phyloP scores from a whole-genome alignment of 1,284 basidiomycete genomes.

The Boletus austroedulis region DNA sequence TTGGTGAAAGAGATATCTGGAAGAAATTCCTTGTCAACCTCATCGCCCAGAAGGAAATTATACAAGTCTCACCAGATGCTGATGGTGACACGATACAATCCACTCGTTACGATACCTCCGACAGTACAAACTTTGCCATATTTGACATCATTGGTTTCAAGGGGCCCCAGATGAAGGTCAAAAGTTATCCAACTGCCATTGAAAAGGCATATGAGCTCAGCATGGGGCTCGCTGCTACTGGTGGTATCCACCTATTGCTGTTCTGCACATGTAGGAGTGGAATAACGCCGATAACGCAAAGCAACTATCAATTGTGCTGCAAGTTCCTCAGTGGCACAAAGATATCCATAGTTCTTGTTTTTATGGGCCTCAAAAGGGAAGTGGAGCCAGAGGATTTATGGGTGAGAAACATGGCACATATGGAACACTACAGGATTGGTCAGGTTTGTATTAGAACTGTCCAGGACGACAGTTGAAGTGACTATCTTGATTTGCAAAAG shows the following conservation, averaged over 20 bases:
- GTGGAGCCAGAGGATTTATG: too few species aligned
- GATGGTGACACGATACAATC: not conserved
- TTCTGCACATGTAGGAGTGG: not conserved
- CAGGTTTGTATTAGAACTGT: too few species aligned
- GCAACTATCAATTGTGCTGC: slow-evolving; percentile 3
- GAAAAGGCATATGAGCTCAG: slow-evolving; percentile 3
- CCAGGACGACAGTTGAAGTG: too few species aligned
- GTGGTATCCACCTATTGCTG: slow-evolving; percentile 10
- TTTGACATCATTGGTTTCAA: not conserved
- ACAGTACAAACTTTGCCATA: not conserved
- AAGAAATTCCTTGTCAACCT: slow-evolving; percentile 1
- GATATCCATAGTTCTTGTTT: slow-evolving; percentile 2
- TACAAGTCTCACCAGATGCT: not conserved
- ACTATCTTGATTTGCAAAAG: too few species aligned
- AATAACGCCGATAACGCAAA: not conserved
- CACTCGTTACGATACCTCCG: not conserved
- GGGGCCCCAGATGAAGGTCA: not conserved
- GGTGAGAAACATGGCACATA: too few species aligned
- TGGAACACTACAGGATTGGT: too few species aligned
- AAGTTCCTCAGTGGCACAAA: not conserved
- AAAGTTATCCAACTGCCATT: not conserved
- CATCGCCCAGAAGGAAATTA: too few species aligned
- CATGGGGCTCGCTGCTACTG: not conserved
- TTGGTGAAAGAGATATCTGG: not conserved
- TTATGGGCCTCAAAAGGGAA: not conserved